Percentiles rank a stretch among this genome's conserved stretches.
Evolutionary conservation across 2,329 filamentous ascomycete genomes (phyloP).

Genomic region (Massarina eburnea): DNA sequence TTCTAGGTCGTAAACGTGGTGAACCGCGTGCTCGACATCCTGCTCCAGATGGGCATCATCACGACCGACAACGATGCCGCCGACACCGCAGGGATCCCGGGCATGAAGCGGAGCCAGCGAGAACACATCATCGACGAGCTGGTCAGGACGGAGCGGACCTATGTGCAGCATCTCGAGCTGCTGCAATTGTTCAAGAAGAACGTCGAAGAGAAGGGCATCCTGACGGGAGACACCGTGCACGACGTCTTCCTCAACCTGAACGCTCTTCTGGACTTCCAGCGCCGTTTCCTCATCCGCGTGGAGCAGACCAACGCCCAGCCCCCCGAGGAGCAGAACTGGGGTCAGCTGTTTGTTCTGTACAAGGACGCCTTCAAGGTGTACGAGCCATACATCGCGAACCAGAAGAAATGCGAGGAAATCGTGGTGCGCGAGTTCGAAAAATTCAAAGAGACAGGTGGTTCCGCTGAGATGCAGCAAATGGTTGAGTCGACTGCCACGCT

Average conservation of each 20-base stretch:
- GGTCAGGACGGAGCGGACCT: slow-evolving; percentile 93
- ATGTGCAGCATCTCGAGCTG: slow-evolving; percentile 95
- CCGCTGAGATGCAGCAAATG: slow-evolving; percentile 64
- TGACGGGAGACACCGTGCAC: slow-evolving; percentile 88
- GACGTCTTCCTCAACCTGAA: slow-evolving; percentile 97
- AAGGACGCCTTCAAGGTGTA: slow-evolving; percentile 91
- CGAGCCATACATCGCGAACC: slow-evolving; percentile 95
- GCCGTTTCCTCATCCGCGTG: slow-evolving; percentile 90
- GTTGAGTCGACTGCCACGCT: slow-evolving; percentile 85
- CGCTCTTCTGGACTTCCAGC: slow-evolving; percentile 90
- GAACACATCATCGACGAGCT: slow-evolving; percentile 91
- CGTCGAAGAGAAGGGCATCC: slow-evolving; percentile 81
- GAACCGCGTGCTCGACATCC: slow-evolving; percentile 85
- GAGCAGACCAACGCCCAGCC: slow-evolving; percentile 91
- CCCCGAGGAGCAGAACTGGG: slow-evolving; percentile 81
- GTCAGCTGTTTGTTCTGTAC: slow-evolving; percentile 82
- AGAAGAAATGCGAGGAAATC: slow-evolving; percentile 84
- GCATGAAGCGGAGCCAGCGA: slow-evolving; percentile 67
- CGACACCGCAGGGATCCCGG: slow-evolving; percentile 50
- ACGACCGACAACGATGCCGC: slow-evolving; percentile 45
- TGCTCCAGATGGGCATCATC: slow-evolving; percentile 76
- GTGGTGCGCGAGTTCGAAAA: slow-evolving; percentile 86
- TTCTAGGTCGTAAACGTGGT: slow-evolving; percentile 81
- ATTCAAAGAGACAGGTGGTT: slow-evolving; percentile 72
- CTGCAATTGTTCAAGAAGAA: slow-evolving; percentile 89